Base-by-base conservation (phyloP, 768 basidiomycete genomes). In the Boletus speciosus region DNA sequence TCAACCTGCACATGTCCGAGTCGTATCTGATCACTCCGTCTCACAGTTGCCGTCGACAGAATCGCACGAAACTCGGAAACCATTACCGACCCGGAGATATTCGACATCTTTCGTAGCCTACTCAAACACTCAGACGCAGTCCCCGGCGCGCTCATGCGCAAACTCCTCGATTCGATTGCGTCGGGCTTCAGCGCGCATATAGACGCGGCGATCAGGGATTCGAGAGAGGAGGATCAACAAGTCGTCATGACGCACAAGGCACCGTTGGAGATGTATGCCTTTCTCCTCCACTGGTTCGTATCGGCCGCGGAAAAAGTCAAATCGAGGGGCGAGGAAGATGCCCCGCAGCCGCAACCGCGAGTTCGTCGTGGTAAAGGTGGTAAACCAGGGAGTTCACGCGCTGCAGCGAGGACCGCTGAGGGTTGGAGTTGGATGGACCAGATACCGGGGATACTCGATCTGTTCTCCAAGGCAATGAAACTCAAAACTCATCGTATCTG, bases 251-350 rank as follows among this genome's bases (percentile, higher is more conserved):
- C 75, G 0, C 93, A 93, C 69, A 90, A 86, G 67, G 59, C 66
- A 4, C 83, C 92, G 0, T 76, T 99, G 55, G 97, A 98, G 69
- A 85, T 90, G 78, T 98, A 92, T 68, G 89, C 88, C 7, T 98
- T 98, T 67, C 74, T 98, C 25, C 71, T 97, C n/a, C 79, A 86
- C 56, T 98, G 94, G 94, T 95, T 95, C 66, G 88, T 91, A 15
- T 72, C 75, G 11, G 85, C 85, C 0, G 88, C 85, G 1, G 93
- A 96, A 71, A 88, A 86, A 60, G 82, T 87, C 54, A 88, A 86
- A 41, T 74, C 74, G 6, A 65, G 76, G 12, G 75, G 74, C 6
- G 80, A 79, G 12, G 76, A 78, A 2, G 77, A 74, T 19, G 76
- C 78, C 12, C 69, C 75, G 3, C 71, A 66, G 6, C 76, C 79